Conservation (phyloP, 768 basidiomycete genomes). For the Psilocybe cubensis region DNA sequence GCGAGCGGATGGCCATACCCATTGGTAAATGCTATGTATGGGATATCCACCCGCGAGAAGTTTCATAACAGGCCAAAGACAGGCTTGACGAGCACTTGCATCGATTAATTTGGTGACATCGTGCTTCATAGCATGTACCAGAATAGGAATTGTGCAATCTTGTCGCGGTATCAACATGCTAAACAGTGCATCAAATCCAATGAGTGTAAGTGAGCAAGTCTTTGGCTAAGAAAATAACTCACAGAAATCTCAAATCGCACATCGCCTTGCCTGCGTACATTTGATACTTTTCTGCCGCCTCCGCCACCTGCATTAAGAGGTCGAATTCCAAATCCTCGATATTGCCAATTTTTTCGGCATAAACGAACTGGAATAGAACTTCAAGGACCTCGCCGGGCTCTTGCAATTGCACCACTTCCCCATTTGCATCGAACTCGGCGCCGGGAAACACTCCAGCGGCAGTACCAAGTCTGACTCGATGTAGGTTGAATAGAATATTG, state of each 20-base stretch:
- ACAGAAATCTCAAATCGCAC: background rate
- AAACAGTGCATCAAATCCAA: too few relatives aligned
- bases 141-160: too few relatives aligned
- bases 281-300: constrained; percentile 16
- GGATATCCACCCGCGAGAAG: too few relatives aligned
- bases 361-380: constrained; percentile 26
- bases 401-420: constrained; percentile 17
- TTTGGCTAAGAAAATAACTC: background rate
- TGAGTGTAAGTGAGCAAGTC: too few relatives aligned
- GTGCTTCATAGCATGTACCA: too few relatives aligned
- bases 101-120: too few relatives aligned
- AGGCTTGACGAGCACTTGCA: too few relatives aligned
- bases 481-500: constrained; percentile 3
- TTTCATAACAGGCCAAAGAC: too few relatives aligned
- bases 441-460: constrained; percentile 7
- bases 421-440: constrained; percentile 14
- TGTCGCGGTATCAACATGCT: too few relatives aligned
- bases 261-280: background rate
- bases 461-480: background rate
- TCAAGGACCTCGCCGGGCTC: constrained; percentile 22
- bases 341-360: constrained; percentile 18
- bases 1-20: too few relatives aligned
- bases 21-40: too few relatives aligned
- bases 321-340: constrained; percentile 13
- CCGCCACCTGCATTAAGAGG: constrained; percentile 15